These are phyloP conservation scores for Nothopassalora personata DNA, from an alignment of 2,329 filamentous ascomycete genomes.

Conservation along the genomic window DNA sequence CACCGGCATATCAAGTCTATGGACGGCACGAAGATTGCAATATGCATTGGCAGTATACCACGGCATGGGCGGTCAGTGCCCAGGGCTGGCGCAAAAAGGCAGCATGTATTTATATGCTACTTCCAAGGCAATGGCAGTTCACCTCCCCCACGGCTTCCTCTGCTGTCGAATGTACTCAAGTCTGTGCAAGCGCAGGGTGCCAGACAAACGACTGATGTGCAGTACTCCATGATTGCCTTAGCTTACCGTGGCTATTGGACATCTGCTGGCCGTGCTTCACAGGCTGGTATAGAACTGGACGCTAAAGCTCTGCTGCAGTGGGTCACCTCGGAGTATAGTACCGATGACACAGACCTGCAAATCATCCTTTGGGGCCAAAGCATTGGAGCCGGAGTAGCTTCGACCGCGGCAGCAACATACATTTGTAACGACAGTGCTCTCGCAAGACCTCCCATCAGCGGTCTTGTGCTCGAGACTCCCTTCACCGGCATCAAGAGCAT, in stretches of 20 bases:
- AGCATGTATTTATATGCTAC: constrained; percentile 41
- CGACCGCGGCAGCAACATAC: constrained; percentile 51
- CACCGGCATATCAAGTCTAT: constrained; percentile 55
- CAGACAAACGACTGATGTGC: neutral
- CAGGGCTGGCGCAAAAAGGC: constrained; percentile 3
- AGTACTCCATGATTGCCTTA: constrained; percentile 38
- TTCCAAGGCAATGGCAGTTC: constrained; percentile 47
- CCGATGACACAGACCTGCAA: constrained; percentile 30
- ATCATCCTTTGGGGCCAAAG: constrained; percentile 72
- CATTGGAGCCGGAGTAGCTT: constrained; percentile 67
- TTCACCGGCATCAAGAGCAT: constrained; percentile 67
- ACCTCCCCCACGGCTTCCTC: constrained; percentile 43
- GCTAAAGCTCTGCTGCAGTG: constrained; percentile 60
- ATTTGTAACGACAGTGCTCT: constrained; percentile 33
- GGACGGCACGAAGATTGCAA: constrained; percentile 61
- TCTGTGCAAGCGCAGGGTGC: constrained; percentile 32
- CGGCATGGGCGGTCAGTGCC: neutral
- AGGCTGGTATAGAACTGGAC: constrained; percentile 65
- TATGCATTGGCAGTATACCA: constrained; percentile 47
- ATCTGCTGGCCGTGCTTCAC: constrained; percentile 64
- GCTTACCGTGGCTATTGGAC: constrained; percentile 73
- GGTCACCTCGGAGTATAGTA: constrained; percentile 45
- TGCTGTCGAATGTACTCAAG: constrained; percentile 43
- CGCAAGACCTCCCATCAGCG: constrained; percentile 29
- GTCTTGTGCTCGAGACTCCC: constrained; percentile 68